These are phyloP conservation scores for Chalciporus sp. DNA, from an alignment of 1,284 basidiomycete species.

Conservation along the genomic window DNA sequence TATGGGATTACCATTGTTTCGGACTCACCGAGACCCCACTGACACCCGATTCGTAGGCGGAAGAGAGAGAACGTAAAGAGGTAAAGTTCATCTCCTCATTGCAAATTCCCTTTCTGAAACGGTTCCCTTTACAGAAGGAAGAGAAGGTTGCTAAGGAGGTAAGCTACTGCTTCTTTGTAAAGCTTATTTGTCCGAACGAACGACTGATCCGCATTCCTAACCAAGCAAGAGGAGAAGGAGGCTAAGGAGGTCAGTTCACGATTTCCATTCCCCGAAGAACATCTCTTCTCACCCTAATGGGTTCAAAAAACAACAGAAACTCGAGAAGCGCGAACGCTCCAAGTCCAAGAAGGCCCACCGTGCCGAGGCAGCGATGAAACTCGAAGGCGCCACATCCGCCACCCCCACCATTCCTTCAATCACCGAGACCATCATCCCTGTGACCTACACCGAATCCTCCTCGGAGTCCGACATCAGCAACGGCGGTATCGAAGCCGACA, in stretches of 20 bases:
- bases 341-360: constrained; percentile 56
- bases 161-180: constrained; percentile 5
- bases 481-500: constrained; percentile 65
- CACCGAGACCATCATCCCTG: constrained; percentile 33
- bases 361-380: constrained; percentile 39
- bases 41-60: constrained; percentile 33
- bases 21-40: constrained; percentile 2
- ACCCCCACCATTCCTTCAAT: constrained; percentile 28
- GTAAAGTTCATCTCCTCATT: constrained; percentile 31
- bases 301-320: too few species aligned
- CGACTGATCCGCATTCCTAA: constrained; percentile 21
- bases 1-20: constrained; percentile 22
- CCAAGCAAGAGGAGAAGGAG: constrained; percentile 53
- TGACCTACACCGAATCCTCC: constrained; percentile 31
- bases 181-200: constrained; percentile 4
- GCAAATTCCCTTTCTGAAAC: constrained; percentile 15
- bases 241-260: constrained; percentile 49
- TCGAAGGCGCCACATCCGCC: constrained; percentile 31
- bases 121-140: constrained; percentile 45
- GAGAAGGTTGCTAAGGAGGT: constrained; percentile 50
- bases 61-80: constrained; percentile 61
- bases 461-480: constrained; percentile 61
- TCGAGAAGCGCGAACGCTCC: constrained; percentile 58
- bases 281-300: too few species aligned
- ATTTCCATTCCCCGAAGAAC: constrained; percentile 3